Base-by-base conservation (phyloP, 257 asterid species). In the Ballota nigra region DNA sequence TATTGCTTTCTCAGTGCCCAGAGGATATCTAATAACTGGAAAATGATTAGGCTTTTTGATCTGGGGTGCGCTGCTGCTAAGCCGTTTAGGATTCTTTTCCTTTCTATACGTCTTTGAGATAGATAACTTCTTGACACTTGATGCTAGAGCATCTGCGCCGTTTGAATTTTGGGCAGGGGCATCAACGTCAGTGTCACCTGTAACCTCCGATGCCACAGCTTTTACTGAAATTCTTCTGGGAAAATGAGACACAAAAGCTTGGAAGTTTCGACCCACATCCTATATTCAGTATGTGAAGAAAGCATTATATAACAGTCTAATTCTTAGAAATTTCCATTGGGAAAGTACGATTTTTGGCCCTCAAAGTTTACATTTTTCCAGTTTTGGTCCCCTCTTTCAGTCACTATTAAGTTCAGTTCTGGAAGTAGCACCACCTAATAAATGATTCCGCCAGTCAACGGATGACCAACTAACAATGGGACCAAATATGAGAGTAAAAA, bases 1-100 rank as follows among this genome's bases (percentile, higher is more conserved):
- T 49, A 81, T 70, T 19, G 97, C 81, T 12, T 41, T 45, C 72
- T 88, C 95, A 0, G 49, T 41, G 49, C 49, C 49, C 49, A 41
- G 49, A 41, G 49, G 49, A 41, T 41, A 41, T 63, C 71, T 71
- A n/a, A 86, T 58, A 65, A 90, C 74, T 67, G 80, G 87, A 66
- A 68, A 51, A 75, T 38, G 57, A 65, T 80, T 89, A 1, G 74
- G 66, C 69, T 13, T 74, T 63, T 31, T 56, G 59, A 69, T 70
- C 68, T 38, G 66, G 2, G 90, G 71, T 5, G 81, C 80, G 28
- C 68, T 78, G 36, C 66, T 81, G 81, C 63, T 79, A 49, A 73
- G 79, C 71, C 51, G 78, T 67, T 76, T 78, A 53, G 86, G 77
- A 61, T 85, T 41, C 3, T 41, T 41, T 41, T 41, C 49, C 49